phyloP scores from a whole-genome alignment of 148 eudicot species.

The Heliamphora exappendiculata region DNA sequence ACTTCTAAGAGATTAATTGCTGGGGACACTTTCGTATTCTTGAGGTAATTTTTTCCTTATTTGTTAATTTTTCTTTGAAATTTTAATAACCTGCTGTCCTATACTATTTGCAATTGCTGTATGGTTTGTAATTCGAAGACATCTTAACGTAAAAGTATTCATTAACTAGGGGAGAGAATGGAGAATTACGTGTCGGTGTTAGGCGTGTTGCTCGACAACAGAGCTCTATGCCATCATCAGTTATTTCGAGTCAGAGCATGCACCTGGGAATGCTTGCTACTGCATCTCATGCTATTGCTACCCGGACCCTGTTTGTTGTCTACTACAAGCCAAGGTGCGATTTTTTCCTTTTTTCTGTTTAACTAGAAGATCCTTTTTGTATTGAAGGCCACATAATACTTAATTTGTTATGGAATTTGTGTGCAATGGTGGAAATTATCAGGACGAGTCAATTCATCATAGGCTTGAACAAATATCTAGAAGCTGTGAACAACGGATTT shows the following conservation, averaged over 20 bases:
- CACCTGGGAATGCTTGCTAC: constrained; percentile 97
- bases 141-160: neutral
- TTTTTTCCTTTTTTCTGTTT: neutral
- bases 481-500: constrained; percentile 54
- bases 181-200: constrained; percentile 82
- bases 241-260: constrained; percentile 96
- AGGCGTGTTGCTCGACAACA: constrained; percentile 70
- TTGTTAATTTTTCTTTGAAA: neutral
- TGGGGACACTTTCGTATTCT: constrained; percentile 90
- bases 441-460: constrained; percentile 97
- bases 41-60: constrained; percentile 70
- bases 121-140: neutral
- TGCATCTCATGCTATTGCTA: constrained; percentile 78
- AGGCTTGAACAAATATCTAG: constrained; percentile 84
- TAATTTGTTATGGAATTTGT: neutral
- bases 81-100: neutral
- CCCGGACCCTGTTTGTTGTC: constrained; percentile 64
- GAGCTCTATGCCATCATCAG: constrained; percentile 79
- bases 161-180: constrained; percentile 56
- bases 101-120: neutral
- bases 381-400: neutral
- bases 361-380: neutral
- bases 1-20: constrained; percentile 89
- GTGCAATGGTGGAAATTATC: constrained; percentile 6
- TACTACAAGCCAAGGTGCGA: constrained; percentile 88